Evolutionary conservation across 169 alveolate genomes (phyloP).

Genomic region (Hepatocystis sp.): DNA sequence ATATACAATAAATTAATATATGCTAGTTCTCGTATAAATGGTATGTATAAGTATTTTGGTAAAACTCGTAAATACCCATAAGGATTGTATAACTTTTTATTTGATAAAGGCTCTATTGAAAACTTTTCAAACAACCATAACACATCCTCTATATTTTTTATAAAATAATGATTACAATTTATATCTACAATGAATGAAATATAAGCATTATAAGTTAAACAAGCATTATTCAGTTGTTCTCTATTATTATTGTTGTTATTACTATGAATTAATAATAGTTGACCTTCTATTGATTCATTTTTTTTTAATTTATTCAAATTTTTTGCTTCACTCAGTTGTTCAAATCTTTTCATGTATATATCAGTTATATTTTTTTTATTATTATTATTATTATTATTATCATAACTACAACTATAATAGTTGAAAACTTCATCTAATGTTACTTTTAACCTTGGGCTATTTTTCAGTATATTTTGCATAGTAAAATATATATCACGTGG

Average conservation of each 20-base stretch:
- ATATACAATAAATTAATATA: constrained; percentile 84
- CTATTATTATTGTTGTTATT: constrained; percentile 8
- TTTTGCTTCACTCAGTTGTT: too few species aligned
- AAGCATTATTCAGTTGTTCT: constrained; percentile 44
- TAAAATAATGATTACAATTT: constrained; percentile 72
- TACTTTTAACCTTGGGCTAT: constrained; percentile 82
- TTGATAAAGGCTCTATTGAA: constrained; percentile 71
- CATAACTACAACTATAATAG: constrained; percentile 64
- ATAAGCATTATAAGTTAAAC: constrained; percentile 79
- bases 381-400: constrained; percentile 15
- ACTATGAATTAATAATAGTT: not conserved
- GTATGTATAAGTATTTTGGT: constrained; percentile 84
- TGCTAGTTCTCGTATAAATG: constrained; percentile 83
- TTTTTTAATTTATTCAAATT: constrained; percentile 60
- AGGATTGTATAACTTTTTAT: constrained; percentile 51
- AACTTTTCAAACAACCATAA: constrained; percentile 82
- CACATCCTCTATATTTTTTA: constrained; percentile 72
- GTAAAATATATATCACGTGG: constrained; percentile 82
- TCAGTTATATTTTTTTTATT: constrained; percentile 66
- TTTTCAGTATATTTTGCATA: constrained; percentile 79
- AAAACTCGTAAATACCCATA: constrained; percentile 66
- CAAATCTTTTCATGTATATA: too few species aligned
- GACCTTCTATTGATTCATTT: constrained; percentile 36
- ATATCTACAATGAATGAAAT: constrained; percentile 75
- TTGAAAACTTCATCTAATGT: constrained; percentile 81